These are phyloP conservation scores for Schrenkiella parvula DNA, from an alignment of 345 rosid genomes.

Conservation along the genomic window DNA sequence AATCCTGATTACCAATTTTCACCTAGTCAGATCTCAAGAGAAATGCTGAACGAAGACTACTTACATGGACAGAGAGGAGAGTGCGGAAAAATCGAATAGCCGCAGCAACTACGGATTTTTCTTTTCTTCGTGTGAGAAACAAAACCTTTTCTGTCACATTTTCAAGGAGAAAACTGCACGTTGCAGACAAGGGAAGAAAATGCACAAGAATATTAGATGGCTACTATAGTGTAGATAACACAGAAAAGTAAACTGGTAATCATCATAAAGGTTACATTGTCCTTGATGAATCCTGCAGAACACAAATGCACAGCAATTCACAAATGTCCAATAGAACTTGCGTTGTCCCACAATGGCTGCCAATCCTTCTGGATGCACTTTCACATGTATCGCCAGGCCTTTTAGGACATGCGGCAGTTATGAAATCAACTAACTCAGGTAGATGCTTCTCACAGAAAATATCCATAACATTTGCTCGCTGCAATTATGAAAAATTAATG, in stretches of 20 bases:
- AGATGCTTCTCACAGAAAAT: constrained; percentile 84
- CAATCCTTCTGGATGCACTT: constrained; percentile 40
- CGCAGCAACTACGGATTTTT: constrained; percentile 77
- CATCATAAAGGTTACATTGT: constrained; percentile 53
- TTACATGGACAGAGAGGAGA: constrained; percentile 67
- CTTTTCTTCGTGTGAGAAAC: constrained; percentile 65
- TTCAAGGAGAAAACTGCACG: constrained; percentile 73
- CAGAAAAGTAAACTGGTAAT: not conserved
- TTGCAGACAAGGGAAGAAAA: constrained; percentile 39
- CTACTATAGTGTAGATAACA: constrained; percentile 2
- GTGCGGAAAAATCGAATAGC: constrained; percentile 82
- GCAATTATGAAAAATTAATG: constrained; percentile 27
- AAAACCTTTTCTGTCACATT: constrained; percentile 67
- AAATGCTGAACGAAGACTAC: constrained; percentile 28
- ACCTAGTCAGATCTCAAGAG: not conserved
- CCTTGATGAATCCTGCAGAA: constrained; percentile 68
- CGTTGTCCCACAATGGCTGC: constrained; percentile 48
- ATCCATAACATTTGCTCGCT: constrained; percentile 65
- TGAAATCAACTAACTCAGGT: constrained; percentile 72
- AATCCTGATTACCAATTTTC: not conserved
- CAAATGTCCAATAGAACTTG: constrained; percentile 76
- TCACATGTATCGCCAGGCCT: constrained; percentile 41
- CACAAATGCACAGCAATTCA: constrained; percentile 81
- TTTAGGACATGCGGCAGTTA: constrained; percentile 62
- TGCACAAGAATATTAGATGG: not conserved